These are phyloP conservation scores for Penicillium lagena DNA, from an alignment of 495 filamentous ascomycete genomes.

Conservation along the genomic window DNA sequence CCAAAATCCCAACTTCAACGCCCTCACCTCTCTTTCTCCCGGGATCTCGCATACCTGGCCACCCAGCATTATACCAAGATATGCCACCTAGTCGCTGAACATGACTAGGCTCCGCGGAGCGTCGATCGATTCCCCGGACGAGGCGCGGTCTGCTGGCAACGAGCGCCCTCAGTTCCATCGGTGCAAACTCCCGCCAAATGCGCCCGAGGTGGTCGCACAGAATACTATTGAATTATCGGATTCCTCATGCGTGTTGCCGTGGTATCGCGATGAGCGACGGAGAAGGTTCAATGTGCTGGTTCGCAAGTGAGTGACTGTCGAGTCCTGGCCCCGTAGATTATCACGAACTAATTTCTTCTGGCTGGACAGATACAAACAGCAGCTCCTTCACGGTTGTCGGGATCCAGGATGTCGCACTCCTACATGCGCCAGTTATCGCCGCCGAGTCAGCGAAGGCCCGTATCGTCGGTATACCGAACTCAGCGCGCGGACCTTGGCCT, in stretches of 20 bases:
- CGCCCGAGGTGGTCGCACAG: conserved; percentile 38
- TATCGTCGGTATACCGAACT: conserved; percentile 65
- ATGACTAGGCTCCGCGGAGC: conserved; percentile 45
- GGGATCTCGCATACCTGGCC: not conserved
- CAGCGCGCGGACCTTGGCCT: conserved; percentile 70
- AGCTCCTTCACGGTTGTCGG: conserved; percentile 78
- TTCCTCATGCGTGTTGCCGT: conserved; percentile 36
- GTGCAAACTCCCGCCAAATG: conserved; percentile 42
- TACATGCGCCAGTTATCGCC: conserved; percentile 76
- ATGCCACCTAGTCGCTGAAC: conserved; percentile 22
- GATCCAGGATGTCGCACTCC: conserved; percentile 62
- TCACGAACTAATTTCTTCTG: not conserved
- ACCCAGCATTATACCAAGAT: conserved; percentile 1
- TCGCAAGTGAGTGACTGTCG: conserved; percentile 32
- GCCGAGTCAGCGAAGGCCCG: conserved; percentile 57
- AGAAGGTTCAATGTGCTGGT: conserved; percentile 48
- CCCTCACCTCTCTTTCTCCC: not conserved
- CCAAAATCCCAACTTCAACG: not conserved
- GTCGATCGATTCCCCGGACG: conserved; percentile 31
- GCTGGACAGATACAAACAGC: conserved; percentile 61
- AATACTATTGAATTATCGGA: conserved; percentile 46
- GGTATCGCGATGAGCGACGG: conserved; percentile 44
- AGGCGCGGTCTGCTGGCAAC: conserved; percentile 17
- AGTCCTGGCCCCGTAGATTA: too few relatives aligned
- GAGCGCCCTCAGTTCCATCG: conserved; percentile 26